Percentiles rank a stretch among this genome's conserved stretches.
Conservation (phyloP, 257 asterid genomes). For the Vinca minor region DNA sequence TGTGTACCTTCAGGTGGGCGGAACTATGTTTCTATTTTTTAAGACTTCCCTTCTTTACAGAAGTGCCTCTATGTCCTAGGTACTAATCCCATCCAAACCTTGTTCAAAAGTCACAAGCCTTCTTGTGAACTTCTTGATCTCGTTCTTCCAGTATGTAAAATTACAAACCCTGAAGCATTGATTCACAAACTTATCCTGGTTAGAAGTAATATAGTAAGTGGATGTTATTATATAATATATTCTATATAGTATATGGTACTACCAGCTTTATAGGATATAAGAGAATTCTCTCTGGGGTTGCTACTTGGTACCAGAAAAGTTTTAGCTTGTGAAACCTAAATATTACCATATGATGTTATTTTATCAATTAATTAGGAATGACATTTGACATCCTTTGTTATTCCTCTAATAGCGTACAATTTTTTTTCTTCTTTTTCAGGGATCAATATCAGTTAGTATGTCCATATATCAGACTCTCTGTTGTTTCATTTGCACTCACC, state of each 20-base stretch:
- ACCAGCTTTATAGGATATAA: neutral
- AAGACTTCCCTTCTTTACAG: neutral
- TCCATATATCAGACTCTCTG: constrained; percentile 86
- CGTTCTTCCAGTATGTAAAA: neutral
- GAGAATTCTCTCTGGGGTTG: neutral
- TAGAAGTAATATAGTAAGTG: neutral
- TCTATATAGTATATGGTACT: too few relatives aligned
- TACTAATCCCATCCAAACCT: neutral
- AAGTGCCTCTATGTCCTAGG: neutral
- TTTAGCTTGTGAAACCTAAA: too few relatives aligned
- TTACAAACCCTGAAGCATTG: neutral
- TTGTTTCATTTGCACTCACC: constrained; percentile 80
- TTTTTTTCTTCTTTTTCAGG: constrained; percentile 46
- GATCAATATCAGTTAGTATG: constrained; percentile 93
- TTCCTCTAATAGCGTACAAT: neutral
- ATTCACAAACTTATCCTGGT: neutral
- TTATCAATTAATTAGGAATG: too few relatives aligned
- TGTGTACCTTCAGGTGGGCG: neutral
- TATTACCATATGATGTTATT: too few relatives aligned
- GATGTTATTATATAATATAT: too few relatives aligned
- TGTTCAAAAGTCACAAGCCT: neutral
- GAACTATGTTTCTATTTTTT: neutral
- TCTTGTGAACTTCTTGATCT: neutral
- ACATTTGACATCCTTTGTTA: neutral
- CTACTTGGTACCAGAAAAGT: neutral